Conservation (phyloP, 2,329 filamentous ascomycete species). For the Chrysoporthe austroafricana region DNA sequence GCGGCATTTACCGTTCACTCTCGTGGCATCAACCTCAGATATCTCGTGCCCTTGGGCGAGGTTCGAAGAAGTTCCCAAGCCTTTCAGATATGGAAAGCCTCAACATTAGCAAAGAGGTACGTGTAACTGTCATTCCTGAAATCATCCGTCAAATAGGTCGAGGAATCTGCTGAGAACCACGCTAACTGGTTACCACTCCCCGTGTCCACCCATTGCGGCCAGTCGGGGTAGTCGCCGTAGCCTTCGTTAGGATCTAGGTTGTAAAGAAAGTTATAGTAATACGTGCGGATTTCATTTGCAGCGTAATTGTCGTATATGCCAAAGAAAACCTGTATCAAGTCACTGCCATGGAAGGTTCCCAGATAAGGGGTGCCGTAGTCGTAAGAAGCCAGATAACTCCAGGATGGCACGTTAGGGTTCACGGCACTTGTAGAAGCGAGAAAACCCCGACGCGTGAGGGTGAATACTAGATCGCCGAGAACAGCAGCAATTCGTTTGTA, state of each 20-base stretch:
- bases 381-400: constrained; percentile 78
- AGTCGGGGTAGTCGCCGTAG: constrained; percentile 42
- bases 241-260: constrained; percentile 70
- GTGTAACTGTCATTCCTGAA: constrained; percentile 39
- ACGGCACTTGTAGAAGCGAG: constrained; percentile 51
- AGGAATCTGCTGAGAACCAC: constrained; percentile 42
- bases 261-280: constrained; percentile 75
- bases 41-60: not conserved
- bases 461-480: constrained; percentile 76
- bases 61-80: not conserved
- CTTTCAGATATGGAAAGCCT: constrained; percentile 19
- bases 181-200: constrained; percentile 50
- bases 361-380: constrained; percentile 71
- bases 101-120: constrained; percentile 32
- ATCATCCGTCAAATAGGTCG: constrained; percentile 41
- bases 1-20: not conserved
- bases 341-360: constrained; percentile 76
- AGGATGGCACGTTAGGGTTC: constrained; percentile 64
- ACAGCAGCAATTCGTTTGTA: constrained; percentile 79
- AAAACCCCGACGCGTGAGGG: constrained; percentile 68
- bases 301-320: constrained; percentile 67
- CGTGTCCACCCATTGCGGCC: constrained; percentile 47
- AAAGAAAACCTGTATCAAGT: constrained; percentile 71
- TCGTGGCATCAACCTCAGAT: not conserved
- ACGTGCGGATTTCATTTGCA: constrained; percentile 62